phyloP scores from a whole-genome alignment of 495 filamentous ascomycete species.

The Clohesyomyces aquaticus region DNA sequence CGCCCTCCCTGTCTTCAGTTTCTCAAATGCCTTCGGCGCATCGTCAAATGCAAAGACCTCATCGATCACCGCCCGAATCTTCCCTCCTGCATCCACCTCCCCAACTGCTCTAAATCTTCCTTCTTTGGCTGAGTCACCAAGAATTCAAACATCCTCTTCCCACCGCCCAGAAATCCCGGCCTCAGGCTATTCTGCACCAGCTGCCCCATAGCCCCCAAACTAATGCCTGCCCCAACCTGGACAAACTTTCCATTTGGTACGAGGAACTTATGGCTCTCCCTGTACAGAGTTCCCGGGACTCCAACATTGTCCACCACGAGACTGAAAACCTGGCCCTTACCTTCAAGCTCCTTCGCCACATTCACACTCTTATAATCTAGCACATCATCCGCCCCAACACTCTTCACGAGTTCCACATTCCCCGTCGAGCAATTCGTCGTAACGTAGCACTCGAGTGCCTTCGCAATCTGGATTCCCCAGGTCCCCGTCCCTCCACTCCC shows the following conservation, averaged over 20 bases:
- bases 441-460: constrained; percentile 43
- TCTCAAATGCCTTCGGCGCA: constrained; percentile 64
- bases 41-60: constrained; percentile 64
- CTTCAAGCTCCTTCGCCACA: constrained; percentile 55
- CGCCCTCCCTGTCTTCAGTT: constrained; percentile 62
- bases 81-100: constrained; percentile 64
- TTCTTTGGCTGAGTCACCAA: constrained; percentile 49
- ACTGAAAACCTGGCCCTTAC: constrained; percentile 57
- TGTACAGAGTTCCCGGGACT: constrained; percentile 56
- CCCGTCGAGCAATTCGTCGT: constrained; percentile 42
- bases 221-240: constrained; percentile 50
- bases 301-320: constrained; percentile 68
- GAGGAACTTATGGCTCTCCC: constrained; percentile 59
- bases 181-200: constrained; percentile 46
- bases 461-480: constrained; percentile 46
- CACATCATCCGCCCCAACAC: constrained; percentile 68
- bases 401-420: constrained; percentile 50
- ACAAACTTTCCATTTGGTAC: constrained; percentile 58
- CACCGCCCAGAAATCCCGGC: constrained; percentile 67
- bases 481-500: constrained; percentile 45
- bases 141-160: constrained; percentile 58
- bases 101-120: constrained; percentile 60
- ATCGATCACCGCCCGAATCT: constrained; percentile 64
- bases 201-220: constrained; percentile 28
- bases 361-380: constrained; percentile 67